Evolutionary conservation across 1,284 basidiomycete genomes (phyloP).

Genomic region (Flammula alnicola): DNA sequence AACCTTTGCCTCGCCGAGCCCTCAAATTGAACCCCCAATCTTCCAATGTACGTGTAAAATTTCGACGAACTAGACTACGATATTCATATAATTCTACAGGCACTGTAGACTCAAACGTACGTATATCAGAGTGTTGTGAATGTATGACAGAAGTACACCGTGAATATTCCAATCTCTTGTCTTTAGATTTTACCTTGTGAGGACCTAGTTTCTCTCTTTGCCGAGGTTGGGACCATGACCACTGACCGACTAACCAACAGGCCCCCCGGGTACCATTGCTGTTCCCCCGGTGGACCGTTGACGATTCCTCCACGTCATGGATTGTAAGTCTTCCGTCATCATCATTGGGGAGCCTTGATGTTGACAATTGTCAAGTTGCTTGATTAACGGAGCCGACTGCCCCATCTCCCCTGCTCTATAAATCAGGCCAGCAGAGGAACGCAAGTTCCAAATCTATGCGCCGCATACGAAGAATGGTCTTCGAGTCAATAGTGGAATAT

Average conservation of each 20-base stretch:
- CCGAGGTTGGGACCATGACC: not conserved
- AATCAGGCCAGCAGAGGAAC: no score
- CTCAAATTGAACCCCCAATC: not conserved
- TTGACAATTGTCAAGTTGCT: not conserved
- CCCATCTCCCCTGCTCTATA: no score
- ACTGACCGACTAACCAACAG: no score
- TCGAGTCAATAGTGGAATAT: no score
- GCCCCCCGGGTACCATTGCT: not conserved
- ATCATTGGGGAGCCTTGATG: not conserved
- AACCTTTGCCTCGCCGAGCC: not conserved
- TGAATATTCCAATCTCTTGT: no score
- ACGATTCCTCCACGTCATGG: not conserved
- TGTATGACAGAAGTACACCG: no score
- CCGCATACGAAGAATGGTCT: no score
- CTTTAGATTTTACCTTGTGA: not conserved
- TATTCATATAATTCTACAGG: not conserved
- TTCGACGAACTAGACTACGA: not conserved
- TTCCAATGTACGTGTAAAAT: not conserved
- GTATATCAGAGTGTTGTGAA: no score
- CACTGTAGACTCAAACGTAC: not conserved
- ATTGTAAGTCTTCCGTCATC: not conserved
- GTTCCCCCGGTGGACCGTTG: not conserved
- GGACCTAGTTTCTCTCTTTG: not conserved
- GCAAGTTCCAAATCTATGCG: no score
- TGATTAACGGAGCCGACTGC: not conserved